Evolutionary conservation across 495 filamentous ascomycete genomes (phyloP).

Genomic region (Lichina pygmaea): DNA sequence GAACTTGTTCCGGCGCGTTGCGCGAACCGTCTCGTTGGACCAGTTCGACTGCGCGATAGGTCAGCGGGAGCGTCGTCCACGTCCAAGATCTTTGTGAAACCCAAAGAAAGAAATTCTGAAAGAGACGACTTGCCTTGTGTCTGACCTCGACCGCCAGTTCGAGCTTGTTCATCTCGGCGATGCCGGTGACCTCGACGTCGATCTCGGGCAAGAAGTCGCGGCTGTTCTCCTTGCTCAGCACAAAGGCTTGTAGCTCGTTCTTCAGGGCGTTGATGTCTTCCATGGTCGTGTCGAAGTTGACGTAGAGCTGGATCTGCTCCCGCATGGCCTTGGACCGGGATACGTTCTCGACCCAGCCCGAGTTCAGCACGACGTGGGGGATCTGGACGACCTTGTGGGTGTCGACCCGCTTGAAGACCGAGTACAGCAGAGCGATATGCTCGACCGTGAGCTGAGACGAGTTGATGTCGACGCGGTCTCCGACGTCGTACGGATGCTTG

Average conservation of each 20-base stretch:
- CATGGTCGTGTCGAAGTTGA: constrained; percentile 63
- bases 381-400: constrained; percentile 67
- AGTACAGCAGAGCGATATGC: constrained; percentile 81
- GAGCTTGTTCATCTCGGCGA: constrained; percentile 73
- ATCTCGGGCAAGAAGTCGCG: constrained; percentile 81
- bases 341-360: constrained; percentile 78
- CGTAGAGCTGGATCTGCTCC: constrained; percentile 51
- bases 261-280: constrained; percentile 66
- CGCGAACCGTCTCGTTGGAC: constrained; percentile 69
- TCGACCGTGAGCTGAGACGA: constrained; percentile 56
- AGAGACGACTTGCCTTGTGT: constrained; percentile 28
- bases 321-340: constrained; percentile 76
- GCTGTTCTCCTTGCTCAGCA: constrained; percentile 60
- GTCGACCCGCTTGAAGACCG: constrained; percentile 66
- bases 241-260: constrained; percentile 58
- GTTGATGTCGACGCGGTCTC: constrained; percentile 71
- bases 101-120: neutral
- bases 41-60: constrained; percentile 38
- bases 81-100: too few relatives aligned
- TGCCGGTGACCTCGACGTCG: constrained; percentile 44
- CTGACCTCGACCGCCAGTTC: constrained; percentile 57
- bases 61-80: neutral
- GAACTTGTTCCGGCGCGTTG: constrained; percentile 73
- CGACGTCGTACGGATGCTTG: constrained; percentile 85
- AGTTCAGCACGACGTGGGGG: constrained; percentile 78